A percentile compares a stretch with the other conserved stretches of the same genome.
phyloP scores from a whole-genome alignment of 2,329 filamentous ascomycete species.

The Trichocomaceae sp. region DNA sequence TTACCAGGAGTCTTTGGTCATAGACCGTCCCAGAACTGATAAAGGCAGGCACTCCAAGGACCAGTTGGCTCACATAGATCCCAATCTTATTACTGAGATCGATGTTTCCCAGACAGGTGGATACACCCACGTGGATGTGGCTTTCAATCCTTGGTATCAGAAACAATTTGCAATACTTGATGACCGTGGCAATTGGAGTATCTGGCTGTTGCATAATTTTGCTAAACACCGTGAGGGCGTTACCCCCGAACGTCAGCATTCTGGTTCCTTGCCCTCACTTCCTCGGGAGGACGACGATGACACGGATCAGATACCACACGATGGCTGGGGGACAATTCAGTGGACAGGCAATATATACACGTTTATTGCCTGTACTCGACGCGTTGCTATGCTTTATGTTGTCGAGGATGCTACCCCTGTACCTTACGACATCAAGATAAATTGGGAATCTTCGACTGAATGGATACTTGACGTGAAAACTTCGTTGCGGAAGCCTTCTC shows the following conservation, averaged over 20 bases:
- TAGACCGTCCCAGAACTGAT: not conserved
- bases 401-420: slow-evolving; percentile 21
- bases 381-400: slow-evolving; percentile 32
- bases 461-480: slow-evolving; percentile 52
- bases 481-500: slow-evolving; percentile 36
- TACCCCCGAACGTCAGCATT: slow-evolving; percentile 19
- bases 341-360: slow-evolving; percentile 34
- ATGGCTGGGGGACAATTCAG: slow-evolving; percentile 40
- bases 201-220: slow-evolving; percentile 40
- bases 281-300: slow-evolving; percentile 12
- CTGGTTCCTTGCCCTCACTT: slow-evolving; percentile 26
- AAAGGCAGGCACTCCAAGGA: slow-evolving; percentile 7
- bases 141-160: slow-evolving; percentile 55
- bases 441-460: slow-evolving; percentile 31
- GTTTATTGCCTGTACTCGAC: slow-evolving; percentile 49
- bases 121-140: slow-evolving; percentile 46
- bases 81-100: slow-evolving; percentile 43
- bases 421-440: slow-evolving; percentile 31
- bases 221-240: slow-evolving; percentile 24
- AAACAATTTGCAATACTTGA: slow-evolving; percentile 53
- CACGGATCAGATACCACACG: slow-evolving; percentile 22
- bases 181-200: slow-evolving; percentile 47
- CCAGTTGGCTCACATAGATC: slow-evolving; percentile 40
- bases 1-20: slow-evolving; percentile 24
- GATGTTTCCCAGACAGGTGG: slow-evolving; percentile 39